Evolutionary conservation across 345 rosid species (phyloP).

Genomic region (Hypericum perforatum): DNA sequence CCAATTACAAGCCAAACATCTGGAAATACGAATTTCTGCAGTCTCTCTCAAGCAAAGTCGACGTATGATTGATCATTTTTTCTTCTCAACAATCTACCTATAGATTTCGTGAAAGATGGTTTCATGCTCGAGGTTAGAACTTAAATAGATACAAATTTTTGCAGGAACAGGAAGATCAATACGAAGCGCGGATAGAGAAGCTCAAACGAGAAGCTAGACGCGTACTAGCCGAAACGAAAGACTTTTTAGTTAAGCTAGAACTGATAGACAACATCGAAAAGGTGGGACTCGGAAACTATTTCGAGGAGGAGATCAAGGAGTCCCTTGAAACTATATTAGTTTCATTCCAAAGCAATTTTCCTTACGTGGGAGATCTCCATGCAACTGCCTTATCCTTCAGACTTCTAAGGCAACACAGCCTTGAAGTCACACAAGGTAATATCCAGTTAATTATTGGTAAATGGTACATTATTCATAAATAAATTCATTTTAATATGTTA

Average conservation of each 20-base stretch:
- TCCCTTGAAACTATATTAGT: conserved; percentile 14
- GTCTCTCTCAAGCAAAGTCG: conserved; percentile 21
- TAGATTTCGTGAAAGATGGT: neutral
- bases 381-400: conserved; percentile 29
- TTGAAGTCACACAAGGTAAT: conserved; percentile 34
- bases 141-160: neutral
- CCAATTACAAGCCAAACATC: conserved; percentile 38
- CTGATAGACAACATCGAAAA: conserved; percentile 27
- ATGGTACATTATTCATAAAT: neutral
- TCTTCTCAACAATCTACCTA: neutral
- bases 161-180: conserved; percentile 29
- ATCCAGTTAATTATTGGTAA: neutral
- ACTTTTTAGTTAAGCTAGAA: conserved; percentile 21
- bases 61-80: conserved; percentile 16
- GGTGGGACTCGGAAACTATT: conserved; percentile 27
- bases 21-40: conserved; percentile 40
- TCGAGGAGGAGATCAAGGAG: conserved; percentile 24
- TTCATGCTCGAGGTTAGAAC: neutral
- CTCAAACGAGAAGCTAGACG: conserved; percentile 19
- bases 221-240: conserved; percentile 16
- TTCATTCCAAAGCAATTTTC: neutral
- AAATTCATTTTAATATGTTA: no score
- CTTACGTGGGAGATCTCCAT: conserved; percentile 17
- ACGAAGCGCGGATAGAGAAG: conserved; percentile 6
- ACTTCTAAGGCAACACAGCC: conserved; percentile 36